Conservation (phyloP, 2,329 filamentous ascomycete genomes). For the Penicillium vulpinum region DNA sequence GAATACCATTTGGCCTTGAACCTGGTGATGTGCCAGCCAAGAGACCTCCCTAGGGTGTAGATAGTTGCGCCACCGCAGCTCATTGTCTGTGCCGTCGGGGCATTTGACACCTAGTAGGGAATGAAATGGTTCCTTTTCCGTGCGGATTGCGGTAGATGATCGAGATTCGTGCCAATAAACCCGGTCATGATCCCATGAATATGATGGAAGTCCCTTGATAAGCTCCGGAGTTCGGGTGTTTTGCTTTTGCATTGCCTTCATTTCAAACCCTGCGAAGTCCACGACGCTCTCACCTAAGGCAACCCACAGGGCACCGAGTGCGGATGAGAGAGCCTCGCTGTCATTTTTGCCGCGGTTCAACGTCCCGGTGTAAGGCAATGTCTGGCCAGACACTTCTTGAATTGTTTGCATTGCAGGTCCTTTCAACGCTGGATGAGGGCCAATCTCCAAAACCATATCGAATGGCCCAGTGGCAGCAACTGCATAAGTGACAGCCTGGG, state of each 20-base stretch:
- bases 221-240: neutral
- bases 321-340: constrained; percentile 13
- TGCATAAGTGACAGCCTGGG: constrained; percentile 19
- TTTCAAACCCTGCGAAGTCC: constrained; percentile 18
- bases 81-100: constrained; percentile 18
- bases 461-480: constrained; percentile 14
- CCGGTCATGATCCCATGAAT: constrained; percentile 26
- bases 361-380: constrained; percentile 17
- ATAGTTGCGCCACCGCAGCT: constrained; percentile 34
- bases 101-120: constrained; percentile 21
- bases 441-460: constrained; percentile 34
- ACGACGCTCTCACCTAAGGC: constrained; percentile 16
- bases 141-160: constrained; percentile 11
- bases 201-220: constrained; percentile 21
- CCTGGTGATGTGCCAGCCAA: constrained; percentile 36
- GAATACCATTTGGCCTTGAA: constrained; percentile 35
- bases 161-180: constrained; percentile 27
- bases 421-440: constrained; percentile 37
- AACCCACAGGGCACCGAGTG: constrained; percentile 20
- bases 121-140: constrained; percentile 18
- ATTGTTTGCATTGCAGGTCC: constrained; percentile 33
- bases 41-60: constrained; percentile 32
- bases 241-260: neutral
- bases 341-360: constrained; percentile 16
- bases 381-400: constrained; percentile 17